phyloP scores from a whole-genome alignment of 2,329 filamentous ascomycete species.

The Aspergillus ochraceus region DNA sequence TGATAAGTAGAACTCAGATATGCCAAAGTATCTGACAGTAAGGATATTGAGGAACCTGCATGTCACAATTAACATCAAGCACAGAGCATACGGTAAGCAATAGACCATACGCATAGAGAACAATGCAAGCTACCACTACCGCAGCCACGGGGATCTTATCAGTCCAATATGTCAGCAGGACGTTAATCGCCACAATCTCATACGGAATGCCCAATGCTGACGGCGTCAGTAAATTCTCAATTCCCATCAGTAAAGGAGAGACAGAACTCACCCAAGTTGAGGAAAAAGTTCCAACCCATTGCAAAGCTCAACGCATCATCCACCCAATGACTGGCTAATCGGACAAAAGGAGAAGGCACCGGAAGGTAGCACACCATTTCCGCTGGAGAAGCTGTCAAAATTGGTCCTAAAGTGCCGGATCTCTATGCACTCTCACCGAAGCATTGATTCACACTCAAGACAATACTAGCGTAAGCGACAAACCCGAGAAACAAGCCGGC shows the following conservation, averaged over 20 bases:
- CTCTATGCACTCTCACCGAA: conserved; percentile 14
- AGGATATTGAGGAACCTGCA: conserved; percentile 40
- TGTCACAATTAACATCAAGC: not conserved
- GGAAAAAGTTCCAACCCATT: conserved; percentile 32
- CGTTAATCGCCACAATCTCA: conserved; percentile 41
- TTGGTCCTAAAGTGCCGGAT: not conserved
- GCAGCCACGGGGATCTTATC: conserved; percentile 40
- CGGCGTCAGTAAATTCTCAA: not conserved
- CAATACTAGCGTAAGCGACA: conserved; percentile 22
- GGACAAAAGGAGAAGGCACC: conserved; percentile 26
- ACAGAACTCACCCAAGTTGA: conserved; percentile 21
- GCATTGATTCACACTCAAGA: conserved; percentile 33
- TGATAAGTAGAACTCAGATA: conserved; percentile 50
- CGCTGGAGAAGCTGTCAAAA: conserved; percentile 9
- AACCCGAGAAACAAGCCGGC: conserved; percentile 36
- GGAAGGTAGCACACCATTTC: conserved; percentile 32
- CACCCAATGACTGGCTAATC: conserved; percentile 28
- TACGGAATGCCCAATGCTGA: conserved; percentile 30
- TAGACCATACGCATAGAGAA: conserved; percentile 35
- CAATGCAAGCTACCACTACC: conserved; percentile 38
- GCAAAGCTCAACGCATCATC: conserved; percentile 31
- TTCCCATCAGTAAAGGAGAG: too few species aligned
- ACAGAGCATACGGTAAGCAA: not conserved
- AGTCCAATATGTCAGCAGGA: conserved; percentile 41
- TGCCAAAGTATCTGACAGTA: conserved; percentile 46